Percentiles rank a stretch among this genome's conserved stretches.
These are phyloP conservation scores for Fusarium newnesense DNA, from an alignment of 2,329 filamentous ascomycete genomes.

Conservation along the genomic window DNA sequence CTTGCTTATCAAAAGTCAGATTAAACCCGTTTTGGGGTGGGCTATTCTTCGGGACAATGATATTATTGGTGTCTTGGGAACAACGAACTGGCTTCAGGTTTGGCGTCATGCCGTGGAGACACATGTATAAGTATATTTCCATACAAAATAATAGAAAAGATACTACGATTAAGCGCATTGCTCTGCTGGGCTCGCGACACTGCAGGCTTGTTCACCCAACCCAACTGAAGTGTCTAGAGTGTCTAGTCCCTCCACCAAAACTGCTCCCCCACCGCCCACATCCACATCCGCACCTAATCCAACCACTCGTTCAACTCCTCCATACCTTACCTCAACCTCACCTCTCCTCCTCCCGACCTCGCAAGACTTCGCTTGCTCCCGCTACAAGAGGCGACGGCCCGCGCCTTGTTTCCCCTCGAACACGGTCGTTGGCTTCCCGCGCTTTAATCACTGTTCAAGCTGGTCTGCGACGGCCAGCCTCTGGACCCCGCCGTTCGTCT, in stretches of 20 bases:
- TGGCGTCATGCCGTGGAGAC: constrained; percentile 35
- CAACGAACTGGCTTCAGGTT: constrained; percentile 20
- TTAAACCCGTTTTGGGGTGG: constrained; percentile 23
- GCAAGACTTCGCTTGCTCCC: constrained; percentile 22
- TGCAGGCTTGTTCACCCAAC: constrained; percentile 8
- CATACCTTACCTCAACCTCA: constrained; percentile 29
- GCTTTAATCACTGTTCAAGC: constrained; percentile 16
- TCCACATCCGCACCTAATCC: constrained; percentile 34
- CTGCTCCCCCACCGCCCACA: constrained; percentile 41
- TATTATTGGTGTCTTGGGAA: constrained; percentile 18
- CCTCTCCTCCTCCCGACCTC: constrained; percentile 28
- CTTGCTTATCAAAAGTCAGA: constrained; percentile 18
- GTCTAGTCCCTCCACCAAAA: constrained; percentile 32
- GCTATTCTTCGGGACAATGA: constrained; percentile 36
- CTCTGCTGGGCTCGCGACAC: constrained; percentile 11
- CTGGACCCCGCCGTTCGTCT: constrained; percentile 33
- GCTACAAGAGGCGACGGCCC: constrained; percentile 37
- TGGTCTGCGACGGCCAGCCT: constrained; percentile 34
- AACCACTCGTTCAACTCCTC: constrained; percentile 35
- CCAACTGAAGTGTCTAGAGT: constrained; percentile 9
- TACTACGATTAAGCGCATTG: constrained; percentile 23
- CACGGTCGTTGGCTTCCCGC: constrained; percentile 22
- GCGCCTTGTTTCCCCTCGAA: constrained; percentile 23
- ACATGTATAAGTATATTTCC: constrained; percentile 17
- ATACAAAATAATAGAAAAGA: constrained; percentile 8